These are phyloP conservation scores for Chlamydomonas asymmetrica DNA, from an alignment of 139 green algal species.

Conservation along the genomic window DNA sequence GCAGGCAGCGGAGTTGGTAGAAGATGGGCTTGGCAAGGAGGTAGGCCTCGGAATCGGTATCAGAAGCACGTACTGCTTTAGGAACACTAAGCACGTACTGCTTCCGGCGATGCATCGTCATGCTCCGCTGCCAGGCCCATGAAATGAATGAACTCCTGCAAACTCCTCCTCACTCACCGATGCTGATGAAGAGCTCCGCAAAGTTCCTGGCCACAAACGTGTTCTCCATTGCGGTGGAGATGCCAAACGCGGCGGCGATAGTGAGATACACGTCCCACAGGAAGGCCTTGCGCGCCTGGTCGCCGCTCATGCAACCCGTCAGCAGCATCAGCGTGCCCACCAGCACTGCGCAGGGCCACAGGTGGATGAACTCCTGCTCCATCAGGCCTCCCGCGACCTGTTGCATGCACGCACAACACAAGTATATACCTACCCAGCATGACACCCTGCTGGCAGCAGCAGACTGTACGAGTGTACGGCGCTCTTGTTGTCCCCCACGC, in stretches of 20 bases:
- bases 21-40: no score
- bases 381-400: neutral
- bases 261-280: slow-evolving; percentile 63
- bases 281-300: slow-evolving; percentile 42
- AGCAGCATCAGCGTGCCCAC: slow-evolving; percentile 22
- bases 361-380: slow-evolving; percentile 33
- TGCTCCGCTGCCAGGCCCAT: no score
- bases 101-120: slow-evolving; percentile 1
- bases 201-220: slow-evolving; percentile 1
- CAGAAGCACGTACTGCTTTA: no score
- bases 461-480: no score
- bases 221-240: slow-evolving; percentile 41
- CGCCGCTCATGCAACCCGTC: slow-evolving; percentile 16
- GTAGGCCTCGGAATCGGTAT: no score
- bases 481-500: no score
- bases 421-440: no score
- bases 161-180: neutral
- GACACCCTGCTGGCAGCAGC: no score
- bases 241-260: slow-evolving; percentile 62
- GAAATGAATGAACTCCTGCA: neutral
- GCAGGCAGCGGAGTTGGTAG: no score
- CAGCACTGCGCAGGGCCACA: slow-evolving; percentile 51
- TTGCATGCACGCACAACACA: no score
- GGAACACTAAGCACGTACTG: no score
- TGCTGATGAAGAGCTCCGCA: slow-evolving; percentile 13